Conservation (phyloP, 2,329 filamentous ascomycete genomes). For the Talaromyces verruculosus region DNA sequence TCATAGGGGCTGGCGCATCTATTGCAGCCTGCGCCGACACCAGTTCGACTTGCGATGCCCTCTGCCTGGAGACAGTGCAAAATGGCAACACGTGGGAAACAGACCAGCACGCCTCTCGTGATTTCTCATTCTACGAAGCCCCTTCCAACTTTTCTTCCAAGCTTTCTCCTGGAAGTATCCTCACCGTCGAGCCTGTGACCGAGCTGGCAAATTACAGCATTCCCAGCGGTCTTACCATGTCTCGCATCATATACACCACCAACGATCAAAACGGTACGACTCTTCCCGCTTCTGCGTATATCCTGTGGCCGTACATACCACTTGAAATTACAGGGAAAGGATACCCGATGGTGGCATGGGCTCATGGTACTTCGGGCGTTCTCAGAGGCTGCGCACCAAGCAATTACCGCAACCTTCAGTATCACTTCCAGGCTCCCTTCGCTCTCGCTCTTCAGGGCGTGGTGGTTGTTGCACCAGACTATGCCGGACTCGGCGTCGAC, state of each 20-base stretch:
- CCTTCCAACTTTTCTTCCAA: conserved; percentile 18
- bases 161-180: conserved; percentile 8
- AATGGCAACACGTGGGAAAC: conserved; percentile 5
- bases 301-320: conserved; percentile 52
- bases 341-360: conserved; percentile 42
- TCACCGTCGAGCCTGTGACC: conserved; percentile 8
- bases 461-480: conserved; percentile 49
- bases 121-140: conserved; percentile 10
- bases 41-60: conserved; percentile 2
- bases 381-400: conserved; percentile 44
- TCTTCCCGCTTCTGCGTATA: conserved; percentile 51
- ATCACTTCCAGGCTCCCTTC: conserved; percentile 44
- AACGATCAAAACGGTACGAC: conserved; percentile 47
- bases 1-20: neutral
- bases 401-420: conserved; percentile 43
- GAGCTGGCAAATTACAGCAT: conserved; percentile 12
- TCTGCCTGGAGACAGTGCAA: neutral
- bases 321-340: conserved; percentile 19
- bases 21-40: neutral
- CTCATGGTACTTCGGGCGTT: conserved; percentile 49
- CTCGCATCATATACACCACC: conserved; percentile 52
- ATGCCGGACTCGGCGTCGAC: conserved; percentile 47
- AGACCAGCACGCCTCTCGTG: conserved; percentile 14
- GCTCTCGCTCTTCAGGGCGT: conserved; percentile 45
- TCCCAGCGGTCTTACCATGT: conserved; percentile 33